These are phyloP conservation scores for Sparassis latifolia DNA, from an alignment of 1,284 basidiomycete genomes.

Conservation along the genomic window DNA sequence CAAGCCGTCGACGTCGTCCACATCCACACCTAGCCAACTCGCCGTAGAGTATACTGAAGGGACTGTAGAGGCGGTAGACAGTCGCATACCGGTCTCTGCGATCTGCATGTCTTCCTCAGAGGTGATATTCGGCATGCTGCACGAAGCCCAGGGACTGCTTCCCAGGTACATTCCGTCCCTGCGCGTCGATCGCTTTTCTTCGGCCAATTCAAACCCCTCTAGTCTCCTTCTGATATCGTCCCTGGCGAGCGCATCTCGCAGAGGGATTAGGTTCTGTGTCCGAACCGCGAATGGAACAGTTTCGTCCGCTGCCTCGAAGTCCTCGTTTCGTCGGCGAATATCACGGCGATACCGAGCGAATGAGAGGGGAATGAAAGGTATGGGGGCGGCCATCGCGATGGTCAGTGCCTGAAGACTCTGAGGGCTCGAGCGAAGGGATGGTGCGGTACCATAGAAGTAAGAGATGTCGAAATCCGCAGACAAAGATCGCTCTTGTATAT, in stretches of 20 bases:
- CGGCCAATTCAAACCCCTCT: slow-evolving; percentile 9
- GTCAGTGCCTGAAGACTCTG: not conserved
- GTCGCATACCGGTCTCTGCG: not conserved
- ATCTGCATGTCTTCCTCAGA: not conserved
- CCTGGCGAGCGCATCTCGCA: slow-evolving; percentile 13
- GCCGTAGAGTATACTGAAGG: slow-evolving; percentile 4
- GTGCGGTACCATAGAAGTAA: not conserved
- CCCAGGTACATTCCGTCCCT: not conserved
- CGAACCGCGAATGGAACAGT: slow-evolving; percentile 9
- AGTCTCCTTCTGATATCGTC: slow-evolving; percentile 15
- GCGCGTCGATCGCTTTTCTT: not conserved
- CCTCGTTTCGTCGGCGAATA: slow-evolving; percentile 16
- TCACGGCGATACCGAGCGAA: slow-evolving; percentile 11
- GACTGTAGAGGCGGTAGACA: not conserved
- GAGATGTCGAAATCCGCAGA: not conserved
- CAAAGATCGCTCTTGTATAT: not conserved
- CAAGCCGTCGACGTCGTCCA: too few species aligned
- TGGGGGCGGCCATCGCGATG: not conserved
- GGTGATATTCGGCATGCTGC: not conserved
- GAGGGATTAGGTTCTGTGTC: slow-evolving; percentile 10
- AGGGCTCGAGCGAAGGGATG: not conserved
- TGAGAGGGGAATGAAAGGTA: slow-evolving; percentile 10
- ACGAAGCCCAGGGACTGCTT: slow-evolving; percentile 8
- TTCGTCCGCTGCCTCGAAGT: slow-evolving; percentile 14
- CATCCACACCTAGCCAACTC: not conserved